Evolutionary conservation across 2,329 filamentous ascomycete species (phyloP).

Genomic region (Venturia carpophila): DNA sequence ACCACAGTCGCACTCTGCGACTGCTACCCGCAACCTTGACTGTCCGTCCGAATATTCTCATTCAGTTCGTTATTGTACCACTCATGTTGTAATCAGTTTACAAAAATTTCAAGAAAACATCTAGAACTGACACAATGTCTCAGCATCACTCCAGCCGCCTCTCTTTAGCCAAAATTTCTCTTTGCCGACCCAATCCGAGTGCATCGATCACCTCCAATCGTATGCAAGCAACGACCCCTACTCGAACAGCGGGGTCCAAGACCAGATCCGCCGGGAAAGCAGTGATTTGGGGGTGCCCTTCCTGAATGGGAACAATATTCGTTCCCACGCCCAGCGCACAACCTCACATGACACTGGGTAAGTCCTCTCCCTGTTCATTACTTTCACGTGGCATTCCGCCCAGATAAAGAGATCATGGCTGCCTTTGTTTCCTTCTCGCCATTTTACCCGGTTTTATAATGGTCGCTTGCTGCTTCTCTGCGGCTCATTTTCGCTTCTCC

Average conservation of each 20-base stretch:
- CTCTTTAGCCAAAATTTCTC: constrained; percentile 31
- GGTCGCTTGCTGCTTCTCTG: constrained; percentile 2
- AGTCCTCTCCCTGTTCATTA: constrained; percentile 1
- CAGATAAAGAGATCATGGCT: constrained; percentile 1
- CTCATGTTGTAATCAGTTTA: constrained; percentile 12
- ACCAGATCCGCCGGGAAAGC: constrained; percentile 45
- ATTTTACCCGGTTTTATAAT: not conserved
- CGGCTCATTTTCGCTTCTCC: constrained; percentile 6
- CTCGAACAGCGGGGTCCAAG: constrained; percentile 36
- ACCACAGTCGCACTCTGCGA: constrained; percentile 10
- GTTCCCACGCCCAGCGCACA: constrained; percentile 3
- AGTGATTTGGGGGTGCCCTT: constrained; percentile 16
- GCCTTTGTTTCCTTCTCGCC: not conserved
- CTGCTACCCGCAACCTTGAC: constrained; percentile 11
- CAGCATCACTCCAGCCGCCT: constrained; percentile 9
- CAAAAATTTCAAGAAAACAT: constrained; percentile 7
- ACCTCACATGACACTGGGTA: constrained; percentile 17
- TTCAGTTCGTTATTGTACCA: constrained; percentile 15
- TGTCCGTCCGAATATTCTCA: constrained; percentile 8
- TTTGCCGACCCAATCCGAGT: constrained; percentile 39
- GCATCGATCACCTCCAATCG: constrained; percentile 37
- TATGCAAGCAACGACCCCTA: constrained; percentile 40
- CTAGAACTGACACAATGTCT: constrained; percentile 14
- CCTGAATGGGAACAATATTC: constrained; percentile 6
- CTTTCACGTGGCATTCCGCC: not conserved